Evolutionary conservation across 305 asterid species (phyloP), one percentile per base, ranked within the genome.

Genomic region (Fraxinus angustifolia): DNA sequence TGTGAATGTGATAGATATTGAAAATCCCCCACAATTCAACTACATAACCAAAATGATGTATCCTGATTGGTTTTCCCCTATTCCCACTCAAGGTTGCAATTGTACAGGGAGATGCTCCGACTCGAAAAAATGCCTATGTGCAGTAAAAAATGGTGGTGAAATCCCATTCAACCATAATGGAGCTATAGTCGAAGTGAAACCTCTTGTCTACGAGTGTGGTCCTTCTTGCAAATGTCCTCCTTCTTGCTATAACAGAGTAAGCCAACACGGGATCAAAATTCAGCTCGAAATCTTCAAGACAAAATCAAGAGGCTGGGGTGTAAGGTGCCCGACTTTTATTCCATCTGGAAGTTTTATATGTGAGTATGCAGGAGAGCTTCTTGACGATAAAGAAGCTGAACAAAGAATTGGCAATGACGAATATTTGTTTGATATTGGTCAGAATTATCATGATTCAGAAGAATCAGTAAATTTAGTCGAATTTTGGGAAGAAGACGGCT

Each of bases 341-440:
- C 89, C 98, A 84, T 92, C 98, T 0, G 99, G 99, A 87, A 91
- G 94, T 79, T 96, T 96, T 75, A 91, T 96, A 30, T 96, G 99
- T 17, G 98, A 96, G 87, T 96, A 96, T 45, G 85, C 86, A 2
- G 99, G 99, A 14, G 98, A 96, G 88, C 97, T 96, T 84, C 95
- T 96, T 5, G 90, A 92, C 80, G 98, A 96, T 83, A 90, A 81
- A 81, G 98, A 93, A 84, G 99, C 99, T 19, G 98, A 94, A 80
- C 53, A 84, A 79, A 90, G 94, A 86, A 62, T 90, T 33, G 97
- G 96, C 67, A 90, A 60, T 31, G 99, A 96, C 42, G 98, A 93
- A 75, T 96, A 96, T 90, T 88, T 94, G 28, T 96, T 96, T 45
- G 99, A 96, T 73, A 90, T 96, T 73, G 98, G 98, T 34, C 89